Evolutionary conservation across 257 asterid genomes (phyloP), one percentile per base, ranked within the genome.

Genomic region (Solanum pennellii): DNA sequence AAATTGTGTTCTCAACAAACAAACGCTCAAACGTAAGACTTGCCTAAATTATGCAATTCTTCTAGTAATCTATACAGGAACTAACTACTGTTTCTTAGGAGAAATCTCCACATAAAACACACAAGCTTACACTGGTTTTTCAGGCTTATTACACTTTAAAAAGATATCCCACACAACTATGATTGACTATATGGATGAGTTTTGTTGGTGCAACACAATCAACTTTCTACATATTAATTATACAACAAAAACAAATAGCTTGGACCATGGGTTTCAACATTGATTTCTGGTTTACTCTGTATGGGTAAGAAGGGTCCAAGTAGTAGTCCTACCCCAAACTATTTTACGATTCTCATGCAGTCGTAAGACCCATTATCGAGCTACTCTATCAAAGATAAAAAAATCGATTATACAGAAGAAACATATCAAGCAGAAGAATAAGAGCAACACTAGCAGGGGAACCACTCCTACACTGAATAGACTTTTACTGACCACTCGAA

Each of bases 191-290:
- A 31, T 94, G 96, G 97, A 94, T 94, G 94, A 95, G 87, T 82
- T 86, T 93, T 86, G 92, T 93, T 25, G 98, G 98, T 82, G 97
- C 95, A 73, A 92, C 96, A 82, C 98, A 95, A 91, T 94, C 97
- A 31, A 98, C 94, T 41, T 87, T 90, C 21, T 95, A 88, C 88
- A 92, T 96, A 44, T 90, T 89, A 71, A 91, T 93, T n/a, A 90
- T 93, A 23, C 90, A 91, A 35, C 95, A 92, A 39, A 86, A 91
- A 44, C 33, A 27, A 85, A 90, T 91, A 66, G 95, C 96, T 73
- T 94, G 98, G 97, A 94, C 92, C 23, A 90, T 95, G 33, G 97
- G 94, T 52, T 90, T 93, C 60, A 80, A 95, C 87, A 90, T 95
- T 86, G 98, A 94, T 91, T 91, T 95, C 79, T 93, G 94, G 96